phyloP scores from a whole-genome alignment of 1,139 yeast genomes.

The Hyphopichia buzzinii region DNA sequence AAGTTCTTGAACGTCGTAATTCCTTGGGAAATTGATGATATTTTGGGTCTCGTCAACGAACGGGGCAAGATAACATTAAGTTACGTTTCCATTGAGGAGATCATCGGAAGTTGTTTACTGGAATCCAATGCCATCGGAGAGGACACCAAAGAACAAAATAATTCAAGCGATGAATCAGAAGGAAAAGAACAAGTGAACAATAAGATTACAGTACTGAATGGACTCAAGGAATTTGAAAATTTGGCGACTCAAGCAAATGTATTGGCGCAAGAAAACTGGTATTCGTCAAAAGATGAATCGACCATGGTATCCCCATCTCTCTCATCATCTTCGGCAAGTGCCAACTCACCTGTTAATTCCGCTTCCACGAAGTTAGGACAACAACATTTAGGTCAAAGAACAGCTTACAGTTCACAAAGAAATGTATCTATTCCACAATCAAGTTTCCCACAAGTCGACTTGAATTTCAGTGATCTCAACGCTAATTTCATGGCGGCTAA shows the following conservation, averaged over 20 bases:
- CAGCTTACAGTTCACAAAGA: neutral
- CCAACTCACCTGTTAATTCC: conserved; percentile 1
- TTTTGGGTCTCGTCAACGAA: conserved; percentile 58
- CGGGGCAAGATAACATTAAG: conserved; percentile 52
- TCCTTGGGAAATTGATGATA: conserved; percentile 59
- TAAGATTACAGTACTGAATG: neutral
- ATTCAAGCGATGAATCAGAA: neutral
- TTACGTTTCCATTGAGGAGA: conserved; percentile 62
- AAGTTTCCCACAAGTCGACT: neutral
- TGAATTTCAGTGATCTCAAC: conserved; percentile 4
- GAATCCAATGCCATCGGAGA: conserved; percentile 18
- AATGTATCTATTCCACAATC: neutral
- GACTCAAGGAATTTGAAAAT: neutral
- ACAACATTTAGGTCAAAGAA: neutral
- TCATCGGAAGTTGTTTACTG: conserved; percentile 60
- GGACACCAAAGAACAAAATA: neutral
- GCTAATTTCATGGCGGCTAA: neutral
- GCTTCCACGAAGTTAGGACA: neutral
- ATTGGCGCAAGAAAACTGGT: conserved; percentile 4
- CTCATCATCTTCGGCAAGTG: conserved; percentile 2
- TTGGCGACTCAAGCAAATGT: neutral
- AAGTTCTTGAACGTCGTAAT: conserved; percentile 45
- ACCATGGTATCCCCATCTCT: conserved; percentile 4
- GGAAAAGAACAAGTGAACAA: neutral
- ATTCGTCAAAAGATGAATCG: neutral